Evolutionary conservation across 306 rosid genomes (phyloP).

Genomic region (Cucumis hystrix): DNA sequence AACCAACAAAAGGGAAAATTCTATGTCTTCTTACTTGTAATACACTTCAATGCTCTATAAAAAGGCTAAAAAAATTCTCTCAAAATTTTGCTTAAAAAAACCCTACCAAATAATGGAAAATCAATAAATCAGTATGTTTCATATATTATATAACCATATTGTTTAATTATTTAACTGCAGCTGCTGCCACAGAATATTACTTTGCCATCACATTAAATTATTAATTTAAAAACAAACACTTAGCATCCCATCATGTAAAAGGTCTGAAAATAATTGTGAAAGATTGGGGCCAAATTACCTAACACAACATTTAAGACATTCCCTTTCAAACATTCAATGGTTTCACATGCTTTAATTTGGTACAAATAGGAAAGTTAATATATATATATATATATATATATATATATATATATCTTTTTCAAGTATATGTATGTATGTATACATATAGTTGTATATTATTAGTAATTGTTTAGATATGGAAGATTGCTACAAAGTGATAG

Average conservation of each 20-base stretch:
- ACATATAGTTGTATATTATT: too few relatives aligned
- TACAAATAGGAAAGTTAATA: too few relatives aligned
- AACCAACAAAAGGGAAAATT: background rate
- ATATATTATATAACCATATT: too few relatives aligned
- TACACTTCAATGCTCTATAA: background rate
- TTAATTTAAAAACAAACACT: background rate
- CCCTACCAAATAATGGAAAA: background rate
- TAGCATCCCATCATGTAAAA: background rate
- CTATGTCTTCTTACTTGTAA: background rate
- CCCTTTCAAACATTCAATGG: background rate
- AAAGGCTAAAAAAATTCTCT: background rate
- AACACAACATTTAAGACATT: background rate
- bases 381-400: too few relatives aligned
- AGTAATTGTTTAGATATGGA: too few relatives aligned
- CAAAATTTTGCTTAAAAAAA: background rate
- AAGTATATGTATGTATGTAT: too few relatives aligned
- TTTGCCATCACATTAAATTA: background rate
- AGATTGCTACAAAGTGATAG: too few relatives aligned
- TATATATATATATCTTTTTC: too few relatives aligned
- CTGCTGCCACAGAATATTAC: too few relatives aligned
- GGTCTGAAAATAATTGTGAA: background rate
- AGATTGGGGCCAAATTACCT: background rate
- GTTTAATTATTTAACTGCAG: too few relatives aligned
- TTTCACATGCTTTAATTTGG: background rate
- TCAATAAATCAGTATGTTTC: background rate